These are phyloP conservation scores for Monascus ruber DNA, from an alignment of 2,329 filamentous ascomycete genomes.

Conservation along the genomic window DNA sequence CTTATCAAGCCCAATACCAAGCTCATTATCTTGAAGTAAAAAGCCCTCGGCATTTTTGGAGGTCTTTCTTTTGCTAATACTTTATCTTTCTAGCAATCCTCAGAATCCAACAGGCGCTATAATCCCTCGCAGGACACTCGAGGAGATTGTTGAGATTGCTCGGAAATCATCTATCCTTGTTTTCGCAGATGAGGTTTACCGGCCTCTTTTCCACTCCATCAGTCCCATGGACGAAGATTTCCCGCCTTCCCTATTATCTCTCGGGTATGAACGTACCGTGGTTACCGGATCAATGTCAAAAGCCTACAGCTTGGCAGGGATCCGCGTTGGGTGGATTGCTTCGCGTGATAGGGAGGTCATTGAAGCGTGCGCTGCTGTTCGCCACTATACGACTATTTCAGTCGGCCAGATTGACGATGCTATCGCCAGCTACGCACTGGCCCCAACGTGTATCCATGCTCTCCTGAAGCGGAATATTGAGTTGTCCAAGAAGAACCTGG, in stretches of 20 bases:
- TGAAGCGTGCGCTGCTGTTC: slow-evolving; percentile 49
- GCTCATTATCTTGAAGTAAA: slow-evolving; percentile 52
- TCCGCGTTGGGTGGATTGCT: slow-evolving; percentile 74
- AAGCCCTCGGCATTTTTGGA: not conserved
- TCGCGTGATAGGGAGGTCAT: slow-evolving; percentile 53
- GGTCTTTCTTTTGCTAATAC: not conserved
- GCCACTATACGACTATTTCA: slow-evolving; percentile 78
- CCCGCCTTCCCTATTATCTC: slow-evolving; percentile 57
- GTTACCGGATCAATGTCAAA: slow-evolving; percentile 76
- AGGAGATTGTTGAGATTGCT: slow-evolving; percentile 53
- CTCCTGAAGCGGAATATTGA: slow-evolving; percentile 53
- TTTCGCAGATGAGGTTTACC: slow-evolving; percentile 71
- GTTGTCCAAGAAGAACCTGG: slow-evolving; percentile 57
- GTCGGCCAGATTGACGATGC: slow-evolving; percentile 74
- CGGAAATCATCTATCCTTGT: slow-evolving; percentile 52
- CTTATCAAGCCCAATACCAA: slow-evolving; percentile 44
- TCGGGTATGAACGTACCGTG: slow-evolving; percentile 61
- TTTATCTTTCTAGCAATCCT: slow-evolving; percentile 49
- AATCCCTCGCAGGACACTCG: slow-evolving; percentile 50
- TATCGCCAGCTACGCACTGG: slow-evolving; percentile 64
- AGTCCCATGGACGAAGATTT: slow-evolving; percentile 42
- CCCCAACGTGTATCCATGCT: slow-evolving; percentile 49
- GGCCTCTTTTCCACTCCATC: slow-evolving; percentile 66
- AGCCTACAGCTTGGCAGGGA: slow-evolving; percentile 70
- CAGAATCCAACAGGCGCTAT: slow-evolving; percentile 72